Evolutionary conservation across 495 filamentous ascomycete species (phyloP), one percentile per base, ranked within the genome.

Genomic region (Penicillium fimorum): DNA sequence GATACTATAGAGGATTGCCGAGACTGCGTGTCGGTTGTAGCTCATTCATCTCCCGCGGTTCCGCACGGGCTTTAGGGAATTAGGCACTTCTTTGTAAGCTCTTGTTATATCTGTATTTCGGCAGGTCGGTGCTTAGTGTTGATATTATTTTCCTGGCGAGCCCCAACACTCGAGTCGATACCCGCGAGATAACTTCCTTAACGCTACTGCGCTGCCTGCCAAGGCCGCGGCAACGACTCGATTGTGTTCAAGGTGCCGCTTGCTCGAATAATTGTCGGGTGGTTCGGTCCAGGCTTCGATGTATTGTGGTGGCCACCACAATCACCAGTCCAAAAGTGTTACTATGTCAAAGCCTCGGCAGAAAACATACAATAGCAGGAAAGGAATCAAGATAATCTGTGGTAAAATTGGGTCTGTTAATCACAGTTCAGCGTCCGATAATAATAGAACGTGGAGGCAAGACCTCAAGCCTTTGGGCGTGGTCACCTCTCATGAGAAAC

Each of bases 361-460:
- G n/a, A 44, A 10, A 4, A 45, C 13, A 46, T 46, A 46, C 43
- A 46, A 46, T 46, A 44, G 20, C 42, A 44, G 20, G 5, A 25
- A 13, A 3, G 5, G 13, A 24, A 7, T 24, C 12, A 44, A 44
- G 24, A 46, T 9, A 46, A 46, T n/a, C 43, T 17, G 43, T 17
- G 43, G 22, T 46, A 27, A 27, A 27, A 46, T 46, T 29, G 5
- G 43, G 43, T 46, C 43, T 46, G 43, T 46, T 38, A 38, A 38
- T 38, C 43, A 27, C 24, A 46, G 24, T 24, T 24, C 12, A 7
- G 10, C 43, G 43, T 46, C 25, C 24, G 43, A 46, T 46, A 46
- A 46, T 27, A 29, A 46, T 46, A 46, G 20, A 25, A 46, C 35
- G 35, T n/a, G 15, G 5, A 4, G 5, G 24, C 43, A 17, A n/a